A percentile compares a stretch with the other conserved stretches of the same genome.
Conservation (phyloP, 768 basidiomycete species). For the Termitomyces sp. region DNA sequence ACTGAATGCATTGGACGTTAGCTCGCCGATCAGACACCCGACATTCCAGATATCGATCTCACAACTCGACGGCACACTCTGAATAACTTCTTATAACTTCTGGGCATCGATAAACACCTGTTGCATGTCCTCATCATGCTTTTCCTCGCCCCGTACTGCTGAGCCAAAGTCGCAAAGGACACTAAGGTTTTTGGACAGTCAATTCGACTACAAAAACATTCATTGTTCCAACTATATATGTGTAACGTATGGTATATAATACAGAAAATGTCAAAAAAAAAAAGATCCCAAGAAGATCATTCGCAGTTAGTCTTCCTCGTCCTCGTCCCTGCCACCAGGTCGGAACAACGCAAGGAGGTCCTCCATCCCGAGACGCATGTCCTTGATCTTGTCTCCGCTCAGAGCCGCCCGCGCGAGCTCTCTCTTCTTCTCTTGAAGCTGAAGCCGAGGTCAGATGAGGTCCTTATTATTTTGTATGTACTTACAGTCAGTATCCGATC, state of each 20-base stretch:
- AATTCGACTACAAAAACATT: not conserved
- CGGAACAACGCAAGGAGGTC: slow-evolving; percentile 84
- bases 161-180: no score
- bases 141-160: no score
- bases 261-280: not conserved
- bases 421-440: slow-evolving; percentile 93
- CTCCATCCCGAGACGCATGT: slow-evolving; percentile 78
- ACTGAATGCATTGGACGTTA: no score
- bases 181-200: not conserved
- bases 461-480: not conserved
- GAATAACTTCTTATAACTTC: no score
- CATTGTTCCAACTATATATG: not conserved
- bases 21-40: no score
- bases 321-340: slow-evolving; percentile 48
- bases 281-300: slow-evolving; percentile 1
- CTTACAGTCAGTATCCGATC: slow-evolving; percentile 75
- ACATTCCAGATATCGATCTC: no score
- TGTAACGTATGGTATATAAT: not conserved
- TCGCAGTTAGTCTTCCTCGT: slow-evolving; percentile 42
- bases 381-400: slow-evolving; percentile 86
- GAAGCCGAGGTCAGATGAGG: not conserved
- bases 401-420: slow-evolving; percentile 80
- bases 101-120: no score
- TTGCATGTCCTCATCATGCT: no score
- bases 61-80: no score